These are phyloP conservation scores for Mrakia frigida DNA, from an alignment of 768 basidiomycete genomes.

Conservation along the genomic window DNA sequence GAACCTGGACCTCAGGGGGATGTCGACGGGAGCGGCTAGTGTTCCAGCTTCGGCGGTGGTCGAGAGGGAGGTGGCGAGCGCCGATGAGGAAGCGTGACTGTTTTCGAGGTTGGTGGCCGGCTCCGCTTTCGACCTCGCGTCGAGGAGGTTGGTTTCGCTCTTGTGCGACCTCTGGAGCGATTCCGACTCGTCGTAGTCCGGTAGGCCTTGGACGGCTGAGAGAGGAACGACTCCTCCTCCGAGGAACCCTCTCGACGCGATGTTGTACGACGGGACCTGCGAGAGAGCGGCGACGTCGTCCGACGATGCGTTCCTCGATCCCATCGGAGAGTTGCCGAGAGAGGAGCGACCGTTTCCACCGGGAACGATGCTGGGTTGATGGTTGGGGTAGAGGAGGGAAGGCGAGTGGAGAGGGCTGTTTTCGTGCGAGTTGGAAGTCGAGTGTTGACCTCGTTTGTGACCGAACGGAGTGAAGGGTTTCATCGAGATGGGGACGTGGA, in stretches of 20 bases:
- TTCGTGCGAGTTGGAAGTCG: constrained; percentile 20
- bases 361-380: background rate
- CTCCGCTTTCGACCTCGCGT: background rate
- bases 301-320: constrained; percentile 35
- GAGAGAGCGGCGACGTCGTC: constrained; percentile 51
- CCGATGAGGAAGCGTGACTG: constrained; percentile 21
- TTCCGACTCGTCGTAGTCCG: constrained; percentile 76
- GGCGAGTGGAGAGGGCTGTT: constrained; percentile 32
- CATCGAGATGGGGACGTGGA: constrained; percentile 39
- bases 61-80: constrained; percentile 17
- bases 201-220: constrained; percentile 66
- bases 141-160: constrained; percentile 22
- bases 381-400: constrained; percentile 25
- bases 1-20: background rate
- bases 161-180: constrained; percentile 25
- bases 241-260: constrained; percentile 79
- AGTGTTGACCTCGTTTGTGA: constrained; percentile 34
- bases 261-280: constrained; percentile 76
- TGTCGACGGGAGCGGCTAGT: constrained; percentile 3
- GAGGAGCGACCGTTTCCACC: background rate
- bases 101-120: background rate
- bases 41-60: constrained; percentile 25
- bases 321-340: constrained; percentile 11
- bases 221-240: constrained; percentile 83
- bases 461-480: constrained; percentile 35